Evolutionary conservation across 202 grass and related monocot species (phyloP), one percentile per base, ranked within the genome.

Genomic region (Digitaria exilis): DNA sequence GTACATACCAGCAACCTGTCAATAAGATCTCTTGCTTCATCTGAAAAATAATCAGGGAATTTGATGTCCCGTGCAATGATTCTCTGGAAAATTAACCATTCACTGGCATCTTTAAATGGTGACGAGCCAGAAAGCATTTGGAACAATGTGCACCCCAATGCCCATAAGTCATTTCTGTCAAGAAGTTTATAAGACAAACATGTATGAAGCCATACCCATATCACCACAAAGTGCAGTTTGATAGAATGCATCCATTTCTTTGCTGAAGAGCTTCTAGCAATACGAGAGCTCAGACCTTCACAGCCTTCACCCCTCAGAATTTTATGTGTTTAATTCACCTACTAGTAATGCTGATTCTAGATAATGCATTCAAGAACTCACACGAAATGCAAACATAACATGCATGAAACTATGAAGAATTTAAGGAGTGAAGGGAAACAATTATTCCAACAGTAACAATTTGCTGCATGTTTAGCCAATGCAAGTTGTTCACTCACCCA

Each of bases 91-190:
- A 96, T 94, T 78, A 96, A 89, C 93, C 96, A 96, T 71, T 99
- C 93, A 43, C 86, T 99, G 25, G 93, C 91, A 86, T 99, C 96
- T 87, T 96, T 96, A 91, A 99, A 99, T 14, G 96, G 96, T 18
- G 93, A 94, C 69, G 86, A 96, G 15, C 91, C 96, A 84, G 93
- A 96, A 64, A 96, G 96, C 93, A 99, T 96, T 90, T 99, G 96
- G 85, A 91, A 99, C 41, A 96, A 77, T 2, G 89, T 99, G 82
- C 96, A 99, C 28, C 96, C 93, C 64, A 99, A 85, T 56, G 96
- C 96, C 96, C 96, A 99, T 48, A 99, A 69, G 83, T 99, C 96
- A 84, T 99, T 99, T 82, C 96, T 99, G 87, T n/a, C 48, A 83
- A 79, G 74, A 84, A 66, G 42, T 66, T 80, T 41, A 87, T 70